Conservation (phyloP, 495 filamentous ascomycete species). For the Daldinia loculata region DNA sequence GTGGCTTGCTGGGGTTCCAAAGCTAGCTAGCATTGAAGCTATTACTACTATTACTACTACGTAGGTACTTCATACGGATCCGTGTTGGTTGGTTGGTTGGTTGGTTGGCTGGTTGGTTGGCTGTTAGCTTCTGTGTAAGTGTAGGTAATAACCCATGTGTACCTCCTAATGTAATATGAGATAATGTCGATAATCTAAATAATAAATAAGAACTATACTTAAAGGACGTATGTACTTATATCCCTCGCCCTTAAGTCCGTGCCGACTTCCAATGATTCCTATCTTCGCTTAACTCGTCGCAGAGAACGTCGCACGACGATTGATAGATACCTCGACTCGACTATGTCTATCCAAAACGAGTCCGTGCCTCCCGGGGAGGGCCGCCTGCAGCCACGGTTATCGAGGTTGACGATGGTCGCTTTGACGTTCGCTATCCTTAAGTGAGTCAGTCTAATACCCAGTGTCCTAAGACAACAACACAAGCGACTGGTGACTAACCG, state of each 20-base stretch:
- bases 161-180: too few relatives aligned
- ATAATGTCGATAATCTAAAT: too few relatives aligned
- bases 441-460: conserved; percentile 27
- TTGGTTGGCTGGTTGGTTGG: neutral
- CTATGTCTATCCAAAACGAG: conserved; percentile 20
- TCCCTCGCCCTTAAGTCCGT: neutral
- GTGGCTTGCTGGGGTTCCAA: too few relatives aligned
- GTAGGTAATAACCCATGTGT: too few relatives aligned
- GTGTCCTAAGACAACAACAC: too few relatives aligned
- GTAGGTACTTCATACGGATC: too few relatives aligned
- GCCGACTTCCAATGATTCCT: neutral
- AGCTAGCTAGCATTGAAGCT: too few relatives aligned
- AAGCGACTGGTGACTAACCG: neutral
- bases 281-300: neutral
- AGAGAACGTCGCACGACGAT: conserved; percentile 5
- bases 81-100: neutral
- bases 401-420: conserved; percentile 46
- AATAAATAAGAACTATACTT: too few relatives aligned
- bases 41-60: too few relatives aligned
- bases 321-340: neutral
- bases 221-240: too few relatives aligned
- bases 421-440: conserved; percentile 51
- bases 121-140: neutral
- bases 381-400: conserved; percentile 43
- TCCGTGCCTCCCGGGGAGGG: conserved; percentile 36